Base-by-base conservation (phyloP, 495 filamentous ascomycete species). In the Tuber borchii region DNA sequence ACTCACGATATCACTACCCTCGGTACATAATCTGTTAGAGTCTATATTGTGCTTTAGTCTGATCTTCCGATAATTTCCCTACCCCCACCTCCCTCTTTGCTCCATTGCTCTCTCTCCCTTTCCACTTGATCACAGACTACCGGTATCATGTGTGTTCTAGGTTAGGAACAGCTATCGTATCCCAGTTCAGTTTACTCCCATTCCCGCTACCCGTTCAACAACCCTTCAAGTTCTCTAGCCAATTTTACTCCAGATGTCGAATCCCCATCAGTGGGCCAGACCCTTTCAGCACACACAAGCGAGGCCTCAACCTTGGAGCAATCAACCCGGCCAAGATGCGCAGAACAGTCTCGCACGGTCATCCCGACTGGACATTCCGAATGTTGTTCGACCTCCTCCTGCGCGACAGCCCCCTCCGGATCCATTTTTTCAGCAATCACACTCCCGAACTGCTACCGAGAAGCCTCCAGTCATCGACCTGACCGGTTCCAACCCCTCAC, bases 401-500 rank as follows among this genome's bases (percentile, higher is more conserved):
- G 74, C 75, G 48, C 26, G 70, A 34, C 20, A 61, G 39, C 34
- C 46, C 69, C 73, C 70, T 61, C 9, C 76, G 51, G 69, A 74
- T 71, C 48, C 69, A 48, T 69, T 61, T 26, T 2, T 31, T 31
- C 51, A 61, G 56, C 56, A 31, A 19, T 34, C 56, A 65, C 31
- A 65, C 26, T 26, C 26, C 56, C 56, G 26, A 65, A 1, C 73
- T 51, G 31, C 51, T 26, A 22, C 76, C 39, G 70, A 71, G 20
- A 72, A 72, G 26, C 75, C 75, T 1, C 74, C 61, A 37, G 51
- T 77, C 37, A 77, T 78, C 65, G 75, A 78, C 45, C 68, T 78
- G 12, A 78, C 77, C 37, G 56, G 19, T 31, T 8, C 56, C 31
- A 43, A 75, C 19, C 6, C 69, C 6, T 45, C 70, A 17, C 76